Evolutionary conservation across 2,329 filamentous ascomycete species (phyloP).

Genomic region (Drechslerella coelobrocha): DNA sequence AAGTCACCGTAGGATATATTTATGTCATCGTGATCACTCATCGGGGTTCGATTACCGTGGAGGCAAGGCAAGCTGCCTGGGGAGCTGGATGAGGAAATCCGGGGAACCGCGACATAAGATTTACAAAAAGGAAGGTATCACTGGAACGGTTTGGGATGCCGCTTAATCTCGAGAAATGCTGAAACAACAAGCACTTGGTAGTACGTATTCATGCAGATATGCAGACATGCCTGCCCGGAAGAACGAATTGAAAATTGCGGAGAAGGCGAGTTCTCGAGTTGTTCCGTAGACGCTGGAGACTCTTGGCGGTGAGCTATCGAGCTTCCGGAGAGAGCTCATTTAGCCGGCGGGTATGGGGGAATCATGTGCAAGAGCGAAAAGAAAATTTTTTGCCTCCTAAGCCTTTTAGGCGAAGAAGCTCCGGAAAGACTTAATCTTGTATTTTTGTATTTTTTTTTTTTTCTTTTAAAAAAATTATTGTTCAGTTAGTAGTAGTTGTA

Average conservation of each 20-base stretch:
- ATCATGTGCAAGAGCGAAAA: conserved; percentile 31
- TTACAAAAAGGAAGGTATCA: background rate
- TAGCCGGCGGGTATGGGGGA: conserved; percentile 51
- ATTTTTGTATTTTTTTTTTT: conserved; percentile 1
- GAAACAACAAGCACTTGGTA: background rate
- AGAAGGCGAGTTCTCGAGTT: background rate
- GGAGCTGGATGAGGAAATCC: conserved; percentile 27
- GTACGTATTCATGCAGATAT: background rate
- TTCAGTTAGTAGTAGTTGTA: too few species aligned
- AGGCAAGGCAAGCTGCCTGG: conserved; percentile 30
- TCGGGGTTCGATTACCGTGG: conserved; percentile 26
- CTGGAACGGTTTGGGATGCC: background rate
- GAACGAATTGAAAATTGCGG: conserved; percentile 10
- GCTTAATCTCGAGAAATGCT: background rate
- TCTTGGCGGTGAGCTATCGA: background rate
- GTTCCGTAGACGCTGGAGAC: background rate
- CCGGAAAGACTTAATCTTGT: conserved; percentile 32
- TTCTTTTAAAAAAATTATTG: too few species aligned
- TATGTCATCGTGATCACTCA: conserved; percentile 3
- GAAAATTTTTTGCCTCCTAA: conserved; percentile 6
- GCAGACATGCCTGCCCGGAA: background rate
- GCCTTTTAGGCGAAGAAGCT: conserved; percentile 5
- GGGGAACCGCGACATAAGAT: conserved; percentile 10
- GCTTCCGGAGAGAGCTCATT: conserved; percentile 46
- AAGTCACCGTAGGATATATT: conserved; percentile 40